phyloP scores from a whole-genome alignment of 148 eudicot genomes.

The Euryodendron excelsum region DNA sequence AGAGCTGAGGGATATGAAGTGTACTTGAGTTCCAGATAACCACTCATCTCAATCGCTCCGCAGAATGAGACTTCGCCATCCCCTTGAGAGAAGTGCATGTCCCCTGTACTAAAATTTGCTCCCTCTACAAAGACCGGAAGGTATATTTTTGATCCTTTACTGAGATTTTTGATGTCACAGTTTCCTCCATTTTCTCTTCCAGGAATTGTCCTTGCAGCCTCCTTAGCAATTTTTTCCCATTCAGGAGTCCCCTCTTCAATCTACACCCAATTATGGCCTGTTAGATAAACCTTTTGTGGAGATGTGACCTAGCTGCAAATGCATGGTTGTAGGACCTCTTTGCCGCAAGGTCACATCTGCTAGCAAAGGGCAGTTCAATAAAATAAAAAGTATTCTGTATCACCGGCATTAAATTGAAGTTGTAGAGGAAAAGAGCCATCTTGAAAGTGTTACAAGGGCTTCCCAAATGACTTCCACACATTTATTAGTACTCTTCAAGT shows the following conservation, averaged over 20 bases:
- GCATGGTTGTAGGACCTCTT: background rate
- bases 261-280: conserved; percentile 30
- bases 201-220: conserved; percentile 92
- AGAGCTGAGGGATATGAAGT: conserved; percentile 7
- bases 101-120: conserved; percentile 92
- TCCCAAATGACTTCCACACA: background rate
- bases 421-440: background rate
- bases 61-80: conserved; percentile 95
- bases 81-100: conserved; percentile 98
- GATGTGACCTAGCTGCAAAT: background rate
- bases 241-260: conserved; percentile 60
- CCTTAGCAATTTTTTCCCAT: conserved; percentile 76
- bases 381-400: too few relatives aligned
- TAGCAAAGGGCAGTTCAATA: background rate
- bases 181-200: conserved; percentile 99
- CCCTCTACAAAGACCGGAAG: conserved; percentile 96
- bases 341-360: background rate
- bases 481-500: background rate
- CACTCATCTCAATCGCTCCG: conserved; percentile 98
- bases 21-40: conserved; percentile 95
- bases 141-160: conserved; percentile 89
- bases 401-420: background rate
- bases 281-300: background rate
- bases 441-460: background rate
- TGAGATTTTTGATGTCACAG: conserved; percentile 92